phyloP scores from a whole-genome alignment of 2,329 filamentous ascomycete genomes.

The Trichophaea hybrida region DNA sequence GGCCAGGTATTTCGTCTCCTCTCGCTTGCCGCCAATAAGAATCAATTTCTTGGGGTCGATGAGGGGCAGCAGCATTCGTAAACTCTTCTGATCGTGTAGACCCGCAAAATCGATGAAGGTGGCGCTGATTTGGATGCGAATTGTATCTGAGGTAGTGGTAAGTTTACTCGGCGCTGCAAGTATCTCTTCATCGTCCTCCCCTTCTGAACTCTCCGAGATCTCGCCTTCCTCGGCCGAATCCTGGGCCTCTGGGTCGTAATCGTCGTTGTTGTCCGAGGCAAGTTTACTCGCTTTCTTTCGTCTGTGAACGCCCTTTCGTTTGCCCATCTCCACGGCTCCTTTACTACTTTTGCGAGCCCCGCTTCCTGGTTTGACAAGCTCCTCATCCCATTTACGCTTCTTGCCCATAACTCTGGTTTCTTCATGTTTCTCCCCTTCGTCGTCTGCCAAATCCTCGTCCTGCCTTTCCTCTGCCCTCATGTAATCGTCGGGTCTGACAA shows the following conservation, averaged over 20 bases:
- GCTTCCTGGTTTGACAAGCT: conserved; percentile 22
- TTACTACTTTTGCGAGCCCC: neutral
- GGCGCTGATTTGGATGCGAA: conserved; percentile 60
- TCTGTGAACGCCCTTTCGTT: conserved; percentile 39
- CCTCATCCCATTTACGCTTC: conserved; percentile 75
- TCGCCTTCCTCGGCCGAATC: conserved; percentile 25
- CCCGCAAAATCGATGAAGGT: conserved; percentile 86
- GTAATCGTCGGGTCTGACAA: conserved; percentile 89
- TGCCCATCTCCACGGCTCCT: neutral
- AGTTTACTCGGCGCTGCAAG: conserved; percentile 59
- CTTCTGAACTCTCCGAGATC: conserved; percentile 31
- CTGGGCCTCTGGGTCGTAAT: conserved; percentile 40
- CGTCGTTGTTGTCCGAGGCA: conserved; percentile 37
- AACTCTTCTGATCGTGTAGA: conserved; percentile 79
- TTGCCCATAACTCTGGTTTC: conserved; percentile 47
- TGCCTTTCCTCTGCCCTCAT: conserved; percentile 84
- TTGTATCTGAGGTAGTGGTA: conserved; percentile 45
- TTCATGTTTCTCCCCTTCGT: conserved; percentile 21
- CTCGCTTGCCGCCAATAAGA: conserved; percentile 63
- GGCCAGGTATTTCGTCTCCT: conserved; percentile 67
- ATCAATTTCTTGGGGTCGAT: conserved; percentile 92
- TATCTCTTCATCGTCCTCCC: conserved; percentile 38
- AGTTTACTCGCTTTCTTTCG: conserved; percentile 40
- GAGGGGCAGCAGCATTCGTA: conserved; percentile 87
- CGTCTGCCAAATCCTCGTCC: conserved; percentile 45